phyloP scores from a whole-genome alignment of 202 grass and related monocot genomes.

The Brachypodium distachyon region DNA sequence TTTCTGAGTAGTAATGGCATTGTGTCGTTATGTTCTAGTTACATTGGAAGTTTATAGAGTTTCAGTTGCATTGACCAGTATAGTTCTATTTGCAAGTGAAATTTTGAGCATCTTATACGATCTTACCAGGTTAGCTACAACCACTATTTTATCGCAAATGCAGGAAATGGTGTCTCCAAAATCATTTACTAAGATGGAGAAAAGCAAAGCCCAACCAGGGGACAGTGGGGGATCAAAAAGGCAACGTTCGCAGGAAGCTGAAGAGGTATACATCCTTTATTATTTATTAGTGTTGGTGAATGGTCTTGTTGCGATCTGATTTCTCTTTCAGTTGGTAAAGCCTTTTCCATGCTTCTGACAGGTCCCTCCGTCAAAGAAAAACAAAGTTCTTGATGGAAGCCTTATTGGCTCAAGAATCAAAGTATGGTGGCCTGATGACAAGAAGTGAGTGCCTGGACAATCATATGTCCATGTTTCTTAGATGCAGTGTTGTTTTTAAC shows the following conservation, averaged over 20 bases:
- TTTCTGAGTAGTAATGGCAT: background rate
- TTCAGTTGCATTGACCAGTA: background rate
- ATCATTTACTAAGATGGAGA: conserved; percentile 21
- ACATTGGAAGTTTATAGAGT: background rate
- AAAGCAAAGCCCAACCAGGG: conserved; percentile 33
- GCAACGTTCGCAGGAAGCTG: conserved; percentile 32
- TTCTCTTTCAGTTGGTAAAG: background rate
- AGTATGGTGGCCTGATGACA: conserved; percentile 81
- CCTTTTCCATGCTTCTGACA: conserved; percentile 9
- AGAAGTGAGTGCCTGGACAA: conserved; percentile 40
- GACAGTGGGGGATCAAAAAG: conserved; percentile 46
- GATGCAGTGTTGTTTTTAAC: background rate
- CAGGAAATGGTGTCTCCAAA: conserved; percentile 51
- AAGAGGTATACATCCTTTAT: conserved; percentile 39
- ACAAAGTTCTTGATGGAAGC: conserved; percentile 30
- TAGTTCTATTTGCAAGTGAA: too few relatives aligned
- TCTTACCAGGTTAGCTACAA: background rate
- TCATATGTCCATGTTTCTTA: conserved; percentile 10
- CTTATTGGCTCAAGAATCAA: conserved; percentile 64
- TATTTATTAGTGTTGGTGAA: background rate
- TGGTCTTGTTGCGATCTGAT: background rate
- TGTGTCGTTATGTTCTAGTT: background rate
- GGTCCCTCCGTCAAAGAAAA: conserved; percentile 31
- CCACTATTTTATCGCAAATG: conserved; percentile 10
- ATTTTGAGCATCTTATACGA: background rate